A percentile compares a stretch with the other conserved stretches of the same genome.
Evolutionary conservation across 768 basidiomycete genomes (phyloP).

Genomic region (Suillus hirtellus): DNA sequence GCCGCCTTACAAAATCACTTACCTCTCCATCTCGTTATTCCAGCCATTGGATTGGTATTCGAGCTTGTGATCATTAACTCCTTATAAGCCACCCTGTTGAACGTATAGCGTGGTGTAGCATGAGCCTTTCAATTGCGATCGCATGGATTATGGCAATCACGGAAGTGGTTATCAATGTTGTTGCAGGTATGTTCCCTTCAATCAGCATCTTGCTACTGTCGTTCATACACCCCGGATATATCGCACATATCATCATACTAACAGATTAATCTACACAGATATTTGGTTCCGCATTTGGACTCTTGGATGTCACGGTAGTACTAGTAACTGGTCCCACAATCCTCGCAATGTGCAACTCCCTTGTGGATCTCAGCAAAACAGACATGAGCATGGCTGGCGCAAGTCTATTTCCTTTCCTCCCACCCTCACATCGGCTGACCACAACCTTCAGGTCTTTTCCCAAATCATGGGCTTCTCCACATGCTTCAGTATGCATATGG

Average conservation of each 20-base stretch:
- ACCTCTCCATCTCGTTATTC: neutral
- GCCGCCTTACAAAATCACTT: neutral
- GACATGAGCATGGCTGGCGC: conserved; percentile 88
- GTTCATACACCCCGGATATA: neutral
- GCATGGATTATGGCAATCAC: conserved; percentile 99
- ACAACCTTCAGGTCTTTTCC: conserved; percentile 63
- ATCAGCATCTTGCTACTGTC: neutral
- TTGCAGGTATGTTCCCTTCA: conserved; percentile 60
- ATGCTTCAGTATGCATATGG: conserved; percentile 90
- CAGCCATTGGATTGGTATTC: neutral
- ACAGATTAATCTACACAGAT: conserved; percentile 49
- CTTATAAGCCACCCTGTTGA: conserved; percentile 48
- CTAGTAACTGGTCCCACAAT: conserved; percentile 93
- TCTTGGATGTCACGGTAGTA: conserved; percentile 64
- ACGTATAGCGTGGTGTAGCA: conserved; percentile 74
- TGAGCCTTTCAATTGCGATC: conserved; percentile 88
- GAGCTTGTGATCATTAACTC: neutral
- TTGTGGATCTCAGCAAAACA: conserved; percentile 87
- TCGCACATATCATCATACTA: conserved; percentile 1
- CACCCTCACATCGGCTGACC: neutral
- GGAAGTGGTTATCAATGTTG: conserved; percentile 87
- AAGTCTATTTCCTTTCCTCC: conserved; percentile 27
- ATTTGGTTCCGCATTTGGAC: conserved; percentile 88
- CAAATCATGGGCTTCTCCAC: conserved; percentile 95
- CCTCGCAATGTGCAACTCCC: conserved; percentile 93